These are phyloP conservation scores for Cyberlindnera samutprakarnensis DNA, from an alignment of 805 yeast genomes.

Conservation along the genomic window DNA sequence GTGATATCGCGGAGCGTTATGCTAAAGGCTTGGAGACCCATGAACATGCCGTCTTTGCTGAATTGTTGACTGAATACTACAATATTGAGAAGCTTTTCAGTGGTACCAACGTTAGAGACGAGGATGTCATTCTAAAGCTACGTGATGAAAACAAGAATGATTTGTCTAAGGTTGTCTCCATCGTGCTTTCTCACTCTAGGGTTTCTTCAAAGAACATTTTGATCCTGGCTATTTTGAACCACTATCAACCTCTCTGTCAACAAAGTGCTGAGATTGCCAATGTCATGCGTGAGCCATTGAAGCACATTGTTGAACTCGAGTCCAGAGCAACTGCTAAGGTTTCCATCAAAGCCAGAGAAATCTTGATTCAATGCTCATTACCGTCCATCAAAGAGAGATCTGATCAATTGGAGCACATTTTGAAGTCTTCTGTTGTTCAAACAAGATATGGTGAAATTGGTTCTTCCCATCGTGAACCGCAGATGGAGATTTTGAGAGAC, in stretches of 20 bases:
- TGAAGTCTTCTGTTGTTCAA: constrained; percentile 85
- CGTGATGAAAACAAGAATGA: constrained; percentile 84
- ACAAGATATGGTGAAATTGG: constrained; percentile 83
- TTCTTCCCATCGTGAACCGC: constrained; percentile 72
- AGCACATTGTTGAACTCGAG: constrained; percentile 79
- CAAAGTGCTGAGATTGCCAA: constrained; percentile 62
- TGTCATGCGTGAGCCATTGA: constrained; percentile 63
- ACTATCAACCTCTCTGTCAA: constrained; percentile 74
- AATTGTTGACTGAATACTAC: constrained; percentile 64
- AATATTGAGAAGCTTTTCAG: constrained; percentile 72
- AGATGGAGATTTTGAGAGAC: constrained; percentile 71
- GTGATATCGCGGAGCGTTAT: constrained; percentile 63
- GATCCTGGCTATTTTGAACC: constrained; percentile 74
- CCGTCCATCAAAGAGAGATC: constrained; percentile 95
- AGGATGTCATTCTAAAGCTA: constrained; percentile 77
- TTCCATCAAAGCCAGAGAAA: constrained; percentile 91
- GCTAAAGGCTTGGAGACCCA: constrained; percentile 73
- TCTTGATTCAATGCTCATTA: constrained; percentile 90
- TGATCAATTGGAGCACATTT: constrained; percentile 93
- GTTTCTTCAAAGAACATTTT: constrained; percentile 90
- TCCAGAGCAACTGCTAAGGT: constrained; percentile 89
- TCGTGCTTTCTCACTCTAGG: constrained; percentile 84
- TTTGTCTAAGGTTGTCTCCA: constrained; percentile 60
- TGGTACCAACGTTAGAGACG: constrained; percentile 73
- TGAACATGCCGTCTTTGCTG: constrained; percentile 70